Percentiles rank a stretch among this genome's conserved stretches.
phyloP scores from a whole-genome alignment of 2,329 filamentous ascomycete species.

The Colletotrichum tropicale region DNA sequence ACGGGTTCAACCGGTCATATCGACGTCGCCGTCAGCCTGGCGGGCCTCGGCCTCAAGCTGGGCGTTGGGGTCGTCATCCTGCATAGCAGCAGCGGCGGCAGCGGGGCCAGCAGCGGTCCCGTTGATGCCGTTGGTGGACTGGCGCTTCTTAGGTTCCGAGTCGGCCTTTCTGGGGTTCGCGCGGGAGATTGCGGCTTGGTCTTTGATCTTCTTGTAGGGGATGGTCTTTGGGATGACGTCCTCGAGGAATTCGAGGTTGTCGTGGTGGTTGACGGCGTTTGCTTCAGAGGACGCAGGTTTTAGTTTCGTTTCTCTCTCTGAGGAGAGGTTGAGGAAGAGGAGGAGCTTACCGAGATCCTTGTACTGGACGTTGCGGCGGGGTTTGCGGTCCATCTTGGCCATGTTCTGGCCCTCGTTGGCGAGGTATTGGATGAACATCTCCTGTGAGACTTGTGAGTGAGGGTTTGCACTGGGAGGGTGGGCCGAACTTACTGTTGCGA shows the following conservation, averaged over 20 bases:
- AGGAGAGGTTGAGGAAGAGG: neutral
- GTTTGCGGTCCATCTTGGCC: constrained; percentile 89
- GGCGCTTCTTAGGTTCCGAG: constrained; percentile 34
- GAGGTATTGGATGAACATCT: constrained; percentile 95
- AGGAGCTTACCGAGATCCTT: constrained; percentile 78
- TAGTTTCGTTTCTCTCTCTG: neutral
- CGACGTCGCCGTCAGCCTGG: constrained; percentile 60
- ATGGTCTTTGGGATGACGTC: constrained; percentile 90
- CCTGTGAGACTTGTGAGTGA: constrained; percentile 51
- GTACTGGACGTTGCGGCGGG: constrained; percentile 93
- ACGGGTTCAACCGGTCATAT: constrained; percentile 58
- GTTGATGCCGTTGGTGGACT: constrained; percentile 22
- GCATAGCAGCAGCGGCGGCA: neutral
- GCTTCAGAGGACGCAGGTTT: constrained; percentile 54
- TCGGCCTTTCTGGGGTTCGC: constrained; percentile 50
- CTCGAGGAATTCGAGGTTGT: constrained; percentile 93
- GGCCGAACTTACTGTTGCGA: constrained; percentile 73
- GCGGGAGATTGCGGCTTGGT: constrained; percentile 56
- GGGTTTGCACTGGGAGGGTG: neutral
- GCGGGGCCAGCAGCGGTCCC: constrained; percentile 3
- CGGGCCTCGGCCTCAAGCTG: constrained; percentile 60
- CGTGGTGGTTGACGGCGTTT: constrained; percentile 82
- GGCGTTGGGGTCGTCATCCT: constrained; percentile 51
- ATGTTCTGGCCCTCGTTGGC: constrained; percentile 85
- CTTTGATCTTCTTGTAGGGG: constrained; percentile 80